phyloP scores from a whole-genome alignment of 768 basidiomycete species.

The Amanita polypyramis region DNA sequence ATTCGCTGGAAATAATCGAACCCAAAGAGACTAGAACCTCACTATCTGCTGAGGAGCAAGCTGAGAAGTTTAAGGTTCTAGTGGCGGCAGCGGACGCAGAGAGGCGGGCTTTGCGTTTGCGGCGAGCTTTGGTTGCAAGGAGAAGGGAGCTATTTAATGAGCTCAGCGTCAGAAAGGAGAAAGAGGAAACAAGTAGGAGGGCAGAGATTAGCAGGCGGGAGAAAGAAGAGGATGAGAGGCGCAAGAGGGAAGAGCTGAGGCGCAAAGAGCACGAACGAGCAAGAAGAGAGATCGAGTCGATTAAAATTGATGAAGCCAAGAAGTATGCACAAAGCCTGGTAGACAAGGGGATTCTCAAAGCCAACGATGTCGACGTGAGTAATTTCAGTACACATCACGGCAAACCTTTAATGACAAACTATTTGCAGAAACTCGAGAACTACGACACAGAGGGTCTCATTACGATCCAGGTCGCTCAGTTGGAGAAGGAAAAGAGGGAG shows the following conservation, averaged over 20 bases:
- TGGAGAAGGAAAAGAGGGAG: slow-evolving; percentile 95
- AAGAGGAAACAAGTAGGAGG: slow-evolving; percentile 73
- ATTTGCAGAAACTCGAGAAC: slow-evolving; percentile 61
- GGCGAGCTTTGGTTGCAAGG: slow-evolving; percentile 76
- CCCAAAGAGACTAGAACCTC: slow-evolving; percentile 21
- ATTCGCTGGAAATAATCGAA: slow-evolving; percentile 50
- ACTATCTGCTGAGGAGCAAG: slow-evolving; percentile 43
- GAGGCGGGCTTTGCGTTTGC: slow-evolving; percentile 64
- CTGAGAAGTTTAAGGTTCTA: slow-evolving; percentile 46
- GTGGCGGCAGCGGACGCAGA: slow-evolving; percentile 61
- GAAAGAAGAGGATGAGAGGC: slow-evolving; percentile 58
- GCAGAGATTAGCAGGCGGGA: slow-evolving; percentile 58
- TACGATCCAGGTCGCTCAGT: slow-evolving; percentile 83
- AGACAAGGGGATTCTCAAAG: slow-evolving; percentile 62
- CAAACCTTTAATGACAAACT: slow-evolving; percentile 5
- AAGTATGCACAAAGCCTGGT: slow-evolving; percentile 80
- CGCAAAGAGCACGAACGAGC: slow-evolving; percentile 56
- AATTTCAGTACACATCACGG: slow-evolving; percentile 8
- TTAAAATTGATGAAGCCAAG: slow-evolving; percentile 73
- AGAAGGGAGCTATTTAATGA: slow-evolving; percentile 79
- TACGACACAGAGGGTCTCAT: slow-evolving; percentile 83
- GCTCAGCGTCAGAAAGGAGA: slow-evolving; percentile 75
- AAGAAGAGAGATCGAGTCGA: slow-evolving; percentile 67
- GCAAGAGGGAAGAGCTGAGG: slow-evolving; percentile 52
- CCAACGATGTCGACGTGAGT: slow-evolving; percentile 57